Conservation (phyloP, 2,329 filamentous ascomycete genomes). For the Sporothrix protearum region DNA sequence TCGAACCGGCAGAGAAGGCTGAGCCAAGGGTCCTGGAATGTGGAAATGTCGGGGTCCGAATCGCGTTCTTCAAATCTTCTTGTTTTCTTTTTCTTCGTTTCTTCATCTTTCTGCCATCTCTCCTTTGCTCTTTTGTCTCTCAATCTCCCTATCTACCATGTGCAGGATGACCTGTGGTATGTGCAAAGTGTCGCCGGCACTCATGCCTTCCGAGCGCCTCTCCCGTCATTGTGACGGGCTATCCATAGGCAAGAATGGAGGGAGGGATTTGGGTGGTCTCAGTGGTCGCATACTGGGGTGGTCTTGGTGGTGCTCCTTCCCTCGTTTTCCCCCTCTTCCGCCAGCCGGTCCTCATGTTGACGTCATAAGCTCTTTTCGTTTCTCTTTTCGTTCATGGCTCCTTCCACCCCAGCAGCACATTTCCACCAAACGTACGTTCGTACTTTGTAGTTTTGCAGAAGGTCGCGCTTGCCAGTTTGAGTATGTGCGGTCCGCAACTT, state of each 20-base stretch:
- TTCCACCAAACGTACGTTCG: not conserved
- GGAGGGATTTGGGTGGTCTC: not conserved
- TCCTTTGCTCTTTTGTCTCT: not conserved
- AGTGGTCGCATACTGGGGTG: not conserved
- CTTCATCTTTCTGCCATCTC: not conserved
- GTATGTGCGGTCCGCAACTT: not conserved
- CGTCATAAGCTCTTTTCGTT: not conserved
- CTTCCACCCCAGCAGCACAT: not conserved
- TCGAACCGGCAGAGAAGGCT: not conserved
- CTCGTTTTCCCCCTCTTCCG: not conserved
- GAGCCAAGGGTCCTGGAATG: not conserved
- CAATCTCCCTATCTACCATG: not conserved
- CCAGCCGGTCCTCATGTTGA: not conserved
- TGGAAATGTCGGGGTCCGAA: not conserved
- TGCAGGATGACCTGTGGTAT: not conserved
- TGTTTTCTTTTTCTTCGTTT: not conserved
- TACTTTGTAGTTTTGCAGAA: not conserved
- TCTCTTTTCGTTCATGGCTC: not conserved
- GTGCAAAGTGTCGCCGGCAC: not conserved
- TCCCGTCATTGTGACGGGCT: constrained; percentile 10
- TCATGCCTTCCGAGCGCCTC: not conserved
- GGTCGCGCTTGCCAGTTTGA: constrained; percentile 16
- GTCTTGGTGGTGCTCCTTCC: not conserved
- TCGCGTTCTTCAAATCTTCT: not conserved
- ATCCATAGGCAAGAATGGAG: too few relatives aligned